Percentiles rank a stretch among this genome's conserved stretches.
phyloP scores from a whole-genome alignment of 2,329 filamentous ascomycete species.

The Sordariomycetes sp. region DNA sequence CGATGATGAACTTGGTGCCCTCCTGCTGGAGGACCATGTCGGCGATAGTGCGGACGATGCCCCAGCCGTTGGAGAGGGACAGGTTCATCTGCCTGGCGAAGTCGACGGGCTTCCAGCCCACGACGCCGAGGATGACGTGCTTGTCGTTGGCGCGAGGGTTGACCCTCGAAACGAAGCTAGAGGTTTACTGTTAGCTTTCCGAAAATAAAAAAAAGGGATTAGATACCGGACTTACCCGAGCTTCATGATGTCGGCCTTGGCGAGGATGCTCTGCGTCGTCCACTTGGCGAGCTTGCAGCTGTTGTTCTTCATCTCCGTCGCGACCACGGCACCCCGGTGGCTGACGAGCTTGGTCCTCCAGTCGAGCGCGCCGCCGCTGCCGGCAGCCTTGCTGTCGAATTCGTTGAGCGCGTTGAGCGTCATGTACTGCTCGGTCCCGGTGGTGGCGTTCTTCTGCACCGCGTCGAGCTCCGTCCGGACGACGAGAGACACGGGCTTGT shows the following conservation, averaged over 20 bases:
- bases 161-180: conserved; percentile 82
- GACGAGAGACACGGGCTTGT: conserved; percentile 84
- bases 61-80: conserved; percentile 94
- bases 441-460: conserved; percentile 77
- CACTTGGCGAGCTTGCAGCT: conserved; percentile 95
- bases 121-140: conserved; percentile 88
- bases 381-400: conserved; percentile 96
- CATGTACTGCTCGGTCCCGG: conserved; percentile 80
- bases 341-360: conserved; percentile 92
- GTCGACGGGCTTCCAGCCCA: conserved; percentile 95
- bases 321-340: conserved; percentile 92
- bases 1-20: conserved; percentile 64
- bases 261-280: conserved; percentile 93
- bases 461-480: conserved; percentile 94
- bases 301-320: conserved; percentile 99
- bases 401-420: conserved; percentile 96
- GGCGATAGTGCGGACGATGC: conserved; percentile 93
- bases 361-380: conserved; percentile 86
- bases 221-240: conserved; percentile 53
- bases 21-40: conserved; percentile 77
- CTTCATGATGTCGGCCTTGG: conserved; percentile 98
- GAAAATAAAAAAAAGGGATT: neutral
- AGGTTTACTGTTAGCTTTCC: neutral
- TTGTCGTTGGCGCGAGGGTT: conserved; percentile 88
- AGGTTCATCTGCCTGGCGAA: conserved; percentile 98